Evolutionary conservation across 306 rosid genomes (phyloP).

Genomic region (Parietaria judaica): DNA sequence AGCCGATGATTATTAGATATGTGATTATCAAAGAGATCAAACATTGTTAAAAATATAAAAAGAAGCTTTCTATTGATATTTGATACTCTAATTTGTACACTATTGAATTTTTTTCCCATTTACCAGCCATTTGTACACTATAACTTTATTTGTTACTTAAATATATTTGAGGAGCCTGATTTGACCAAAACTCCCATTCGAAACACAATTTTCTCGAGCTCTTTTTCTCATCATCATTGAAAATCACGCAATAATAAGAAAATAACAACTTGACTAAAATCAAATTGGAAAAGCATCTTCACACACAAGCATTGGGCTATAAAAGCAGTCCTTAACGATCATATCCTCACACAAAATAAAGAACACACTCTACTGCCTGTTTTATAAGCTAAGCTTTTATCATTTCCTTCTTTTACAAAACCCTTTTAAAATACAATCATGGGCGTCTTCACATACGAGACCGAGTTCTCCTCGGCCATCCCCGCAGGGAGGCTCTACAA

Average conservation of each 20-base stretch:
- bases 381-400: not conserved
- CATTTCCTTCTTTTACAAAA: not conserved
- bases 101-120: no score
- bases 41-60: no score
- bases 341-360: not conserved
- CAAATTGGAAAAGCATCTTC: not conserved
- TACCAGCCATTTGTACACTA: no score
- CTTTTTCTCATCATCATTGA: no score
- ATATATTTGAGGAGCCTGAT: no score
- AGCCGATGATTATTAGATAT: no score
- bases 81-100: no score
- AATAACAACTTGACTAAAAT: not conserved
- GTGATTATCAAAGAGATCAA: no score
- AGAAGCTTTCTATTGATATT: no score
- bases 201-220: no score
- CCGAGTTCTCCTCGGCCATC: slow-evolving; percentile 14
- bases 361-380: not conserved
- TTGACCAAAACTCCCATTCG: no score
- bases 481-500: slow-evolving; percentile 29
- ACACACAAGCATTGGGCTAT: not conserved
- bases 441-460: slow-evolving; percentile 9
- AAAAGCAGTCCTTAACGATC: not conserved
- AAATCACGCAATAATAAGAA: not conserved
- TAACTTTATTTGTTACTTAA: no score
- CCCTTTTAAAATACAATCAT: not conserved